These are phyloP conservation scores for Sclerotiophoma versabilis DNA, from an alignment of 2,329 filamentous ascomycete species.

Conservation along the genomic window DNA sequence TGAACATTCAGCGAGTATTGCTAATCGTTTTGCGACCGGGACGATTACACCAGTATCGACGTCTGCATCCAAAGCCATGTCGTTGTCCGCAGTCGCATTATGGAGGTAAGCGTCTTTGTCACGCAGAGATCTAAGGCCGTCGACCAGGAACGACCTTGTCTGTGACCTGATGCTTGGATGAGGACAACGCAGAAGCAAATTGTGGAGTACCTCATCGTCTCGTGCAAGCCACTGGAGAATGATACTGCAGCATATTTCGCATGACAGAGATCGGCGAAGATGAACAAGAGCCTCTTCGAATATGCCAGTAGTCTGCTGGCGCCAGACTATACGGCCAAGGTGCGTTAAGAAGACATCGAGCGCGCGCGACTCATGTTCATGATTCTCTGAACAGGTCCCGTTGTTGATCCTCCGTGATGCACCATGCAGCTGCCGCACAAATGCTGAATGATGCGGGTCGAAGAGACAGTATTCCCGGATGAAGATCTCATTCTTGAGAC, in stretches of 20 bases:
- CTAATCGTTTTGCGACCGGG: conserved; percentile 28
- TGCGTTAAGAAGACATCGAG: conserved; percentile 68
- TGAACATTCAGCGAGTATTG: conserved; percentile 32
- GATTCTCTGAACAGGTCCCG: conserved; percentile 58
- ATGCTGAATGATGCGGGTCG: conserved; percentile 73
- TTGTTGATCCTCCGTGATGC: conserved; percentile 61
- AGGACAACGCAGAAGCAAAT: conserved; percentile 59
- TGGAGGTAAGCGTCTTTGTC: conserved; percentile 42
- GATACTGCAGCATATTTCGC: conserved; percentile 61
- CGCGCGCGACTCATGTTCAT: conserved; percentile 55
- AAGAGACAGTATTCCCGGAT: conserved; percentile 81
- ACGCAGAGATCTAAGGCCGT: conserved; percentile 41
- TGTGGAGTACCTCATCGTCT: conserved; percentile 66
- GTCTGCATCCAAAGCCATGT: conserved; percentile 32
- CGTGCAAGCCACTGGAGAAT: conserved; percentile 68
- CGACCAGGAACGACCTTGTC: conserved; percentile 39
- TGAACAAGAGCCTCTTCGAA: conserved; percentile 64
- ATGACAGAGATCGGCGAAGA: conserved; percentile 60
- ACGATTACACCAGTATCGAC: conserved; percentile 27
- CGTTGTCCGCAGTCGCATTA: conserved; percentile 33
- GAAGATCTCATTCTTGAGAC: conserved; percentile 73
- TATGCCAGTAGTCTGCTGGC: conserved; percentile 72
- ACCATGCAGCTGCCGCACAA: conserved; percentile 69
- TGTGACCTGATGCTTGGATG: conserved; percentile 40
- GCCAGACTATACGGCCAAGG: conserved; percentile 76